phyloP scores from a whole-genome alignment of 1,139 yeast genomes.

The Debaryomyces nepalensis region DNA sequence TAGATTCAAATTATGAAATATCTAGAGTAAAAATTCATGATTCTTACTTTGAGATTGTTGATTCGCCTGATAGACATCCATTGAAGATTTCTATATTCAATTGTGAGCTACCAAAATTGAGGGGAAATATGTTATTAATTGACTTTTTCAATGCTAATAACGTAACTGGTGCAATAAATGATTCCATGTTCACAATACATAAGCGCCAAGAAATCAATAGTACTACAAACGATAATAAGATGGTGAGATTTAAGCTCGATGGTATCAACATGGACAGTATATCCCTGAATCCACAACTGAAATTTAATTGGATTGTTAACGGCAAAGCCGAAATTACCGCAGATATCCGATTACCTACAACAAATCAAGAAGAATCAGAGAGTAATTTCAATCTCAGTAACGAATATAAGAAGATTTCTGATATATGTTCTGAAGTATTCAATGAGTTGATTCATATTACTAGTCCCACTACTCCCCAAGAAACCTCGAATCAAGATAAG shows the following conservation, averaged over 20 bases:
- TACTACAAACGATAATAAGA: constrained; percentile 42
- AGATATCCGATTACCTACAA: constrained; percentile 68
- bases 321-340: constrained; percentile 74
- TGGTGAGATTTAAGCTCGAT: constrained; percentile 66
- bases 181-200: constrained; percentile 74
- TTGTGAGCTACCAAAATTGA: constrained; percentile 63
- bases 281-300: constrained; percentile 43
- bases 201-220: constrained; percentile 47
- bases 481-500: constrained; percentile 14
- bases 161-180: constrained; percentile 73
- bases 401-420: constrained; percentile 33
- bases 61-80: constrained; percentile 37
- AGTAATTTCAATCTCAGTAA: constrained; percentile 21
- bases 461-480: constrained; percentile 12
- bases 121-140: constrained; percentile 60
- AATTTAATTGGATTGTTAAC: constrained; percentile 70
- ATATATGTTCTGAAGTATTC: constrained; percentile 32
- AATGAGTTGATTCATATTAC: constrained; percentile 33
- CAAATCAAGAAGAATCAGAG: constrained; percentile 25
- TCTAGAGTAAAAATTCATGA: constrained; percentile 59
- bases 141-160: constrained; percentile 73
- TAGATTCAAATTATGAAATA: constrained; percentile 51
- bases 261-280: constrained; percentile 59
- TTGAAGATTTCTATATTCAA: constrained; percentile 62
- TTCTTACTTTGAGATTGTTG: constrained; percentile 52